phyloP scores from a whole-genome alignment of 2,329 filamentous ascomycete species.

The Calonectria crousiana region DNA sequence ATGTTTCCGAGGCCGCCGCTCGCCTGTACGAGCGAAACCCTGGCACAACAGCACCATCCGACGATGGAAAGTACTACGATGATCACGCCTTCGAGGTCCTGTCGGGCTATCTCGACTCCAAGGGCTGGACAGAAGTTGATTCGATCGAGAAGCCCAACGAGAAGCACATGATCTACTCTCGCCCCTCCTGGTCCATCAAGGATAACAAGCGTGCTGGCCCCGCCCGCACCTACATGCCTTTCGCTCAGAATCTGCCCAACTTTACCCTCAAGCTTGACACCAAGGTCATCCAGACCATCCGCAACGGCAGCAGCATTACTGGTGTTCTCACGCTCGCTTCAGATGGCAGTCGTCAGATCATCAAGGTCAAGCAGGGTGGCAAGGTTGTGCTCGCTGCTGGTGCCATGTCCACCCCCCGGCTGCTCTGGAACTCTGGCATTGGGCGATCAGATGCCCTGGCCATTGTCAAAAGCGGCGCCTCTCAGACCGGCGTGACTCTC shows the following conservation, averaged over 20 bases:
- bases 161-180: slow-evolving; percentile 75
- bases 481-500: slow-evolving; percentile 64
- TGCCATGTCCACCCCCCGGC: slow-evolving; percentile 52
- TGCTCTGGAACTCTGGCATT: slow-evolving; percentile 61
- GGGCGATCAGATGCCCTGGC: slow-evolving; percentile 70
- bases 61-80: slow-evolving; percentile 75
- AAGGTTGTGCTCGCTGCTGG: slow-evolving; percentile 75
- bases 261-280: slow-evolving; percentile 77
- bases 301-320: slow-evolving; percentile 70
- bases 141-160: slow-evolving; percentile 71
- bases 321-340: slow-evolving; percentile 70
- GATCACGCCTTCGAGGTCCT: slow-evolving; percentile 74
- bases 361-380: slow-evolving; percentile 41
- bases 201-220: slow-evolving; percentile 77
- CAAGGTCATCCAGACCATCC: slow-evolving; percentile 72
- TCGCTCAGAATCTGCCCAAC: slow-evolving; percentile 69
- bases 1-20: slow-evolving; percentile 38
- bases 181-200: slow-evolving; percentile 76
- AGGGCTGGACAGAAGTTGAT: slow-evolving; percentile 74
- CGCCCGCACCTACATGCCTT: slow-evolving; percentile 77
- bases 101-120: slow-evolving; percentile 65
- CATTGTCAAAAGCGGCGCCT: slow-evolving; percentile 56
- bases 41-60: slow-evolving; percentile 74
- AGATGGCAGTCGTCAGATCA: slow-evolving; percentile 57
- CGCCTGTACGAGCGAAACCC: slow-evolving; percentile 54